Conservation (phyloP, 345 rosid species). For the Boechera retrofracta region DNA sequence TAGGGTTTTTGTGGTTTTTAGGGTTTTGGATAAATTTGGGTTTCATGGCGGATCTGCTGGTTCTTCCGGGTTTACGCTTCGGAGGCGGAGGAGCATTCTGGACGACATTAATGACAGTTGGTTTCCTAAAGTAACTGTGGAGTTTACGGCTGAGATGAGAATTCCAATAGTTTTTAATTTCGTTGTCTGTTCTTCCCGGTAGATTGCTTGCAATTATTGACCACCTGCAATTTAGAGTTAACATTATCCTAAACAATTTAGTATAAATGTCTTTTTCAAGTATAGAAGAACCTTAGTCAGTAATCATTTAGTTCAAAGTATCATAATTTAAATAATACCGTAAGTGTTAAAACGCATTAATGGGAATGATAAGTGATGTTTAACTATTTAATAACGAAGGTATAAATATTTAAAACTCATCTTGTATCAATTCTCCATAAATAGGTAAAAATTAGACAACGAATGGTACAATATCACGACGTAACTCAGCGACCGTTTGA, state of each 20-base stretch:
- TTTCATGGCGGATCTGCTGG: slow-evolving; percentile 41
- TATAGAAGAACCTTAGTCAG: no score
- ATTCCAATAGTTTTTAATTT: slow-evolving; percentile 77
- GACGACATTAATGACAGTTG: neutral
- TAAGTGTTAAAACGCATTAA: no score
- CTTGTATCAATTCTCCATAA: no score
- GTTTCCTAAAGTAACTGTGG: slow-evolving; percentile 37
- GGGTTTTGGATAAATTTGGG: neutral
- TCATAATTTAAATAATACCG: no score
- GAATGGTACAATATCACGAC: neutral
- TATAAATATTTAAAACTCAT: no score
- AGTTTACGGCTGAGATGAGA: slow-evolving; percentile 64
- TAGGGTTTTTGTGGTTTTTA: slow-evolving; percentile 13
- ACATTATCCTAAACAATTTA: neutral
- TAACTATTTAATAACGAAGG: no score
- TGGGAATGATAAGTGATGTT: no score
- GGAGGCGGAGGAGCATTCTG: slow-evolving; percentile 17
- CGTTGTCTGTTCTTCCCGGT: slow-evolving; percentile 78
- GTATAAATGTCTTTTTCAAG: no score
- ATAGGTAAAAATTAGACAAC: no score
- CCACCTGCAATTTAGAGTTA: slow-evolving; percentile 53
- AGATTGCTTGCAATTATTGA: slow-evolving; percentile 63
- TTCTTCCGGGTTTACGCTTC: slow-evolving; percentile 35
- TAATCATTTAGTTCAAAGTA: no score
- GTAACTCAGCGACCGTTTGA: neutral